phyloP scores from a whole-genome alignment of 2,329 filamentous ascomycete species.

The Paraphaeosphaeria sporulosa region DNA sequence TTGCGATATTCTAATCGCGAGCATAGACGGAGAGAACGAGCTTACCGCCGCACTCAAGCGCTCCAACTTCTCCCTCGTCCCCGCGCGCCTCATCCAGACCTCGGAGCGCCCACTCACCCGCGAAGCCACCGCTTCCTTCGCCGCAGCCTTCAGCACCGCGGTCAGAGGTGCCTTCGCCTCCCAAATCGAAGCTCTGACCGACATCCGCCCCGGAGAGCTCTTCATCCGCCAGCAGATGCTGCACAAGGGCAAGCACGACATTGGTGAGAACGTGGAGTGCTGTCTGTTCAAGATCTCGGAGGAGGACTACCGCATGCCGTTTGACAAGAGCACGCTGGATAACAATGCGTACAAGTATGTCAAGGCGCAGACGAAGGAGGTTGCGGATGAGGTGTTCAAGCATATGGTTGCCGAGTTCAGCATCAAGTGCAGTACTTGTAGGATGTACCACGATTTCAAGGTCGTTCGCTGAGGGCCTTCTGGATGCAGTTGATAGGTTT shows the following conservation, averaged over 20 bases:
- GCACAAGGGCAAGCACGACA: not conserved
- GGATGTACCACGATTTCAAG: not conserved
- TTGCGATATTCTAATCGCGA: not conserved
- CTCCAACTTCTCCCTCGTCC: not conserved
- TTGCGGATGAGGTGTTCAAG: not conserved
- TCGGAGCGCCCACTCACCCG: not conserved
- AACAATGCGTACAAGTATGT: not conserved
- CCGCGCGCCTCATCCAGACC: not conserved
- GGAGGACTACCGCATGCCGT: conserved; percentile 5
- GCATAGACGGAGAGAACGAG: not conserved
- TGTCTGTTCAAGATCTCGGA: conserved; percentile 6
- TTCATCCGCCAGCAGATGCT: not conserved
- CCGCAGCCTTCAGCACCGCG: not conserved
- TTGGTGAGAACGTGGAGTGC: not conserved
- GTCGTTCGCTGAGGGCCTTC: not conserved
- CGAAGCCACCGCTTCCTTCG: not conserved
- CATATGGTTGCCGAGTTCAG: not conserved
- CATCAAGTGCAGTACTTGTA: conserved; percentile 3
- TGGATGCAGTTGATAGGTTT: not conserved
- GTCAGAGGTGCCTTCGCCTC: not conserved
- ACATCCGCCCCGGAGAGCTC: not conserved
- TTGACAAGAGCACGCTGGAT: not conserved
- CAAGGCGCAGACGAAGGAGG: not conserved
- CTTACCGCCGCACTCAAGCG: not conserved
- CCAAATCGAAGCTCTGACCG: not conserved